Conservation (phyloP, 768 basidiomycete species). For the Auriscalpium orientale region DNA sequence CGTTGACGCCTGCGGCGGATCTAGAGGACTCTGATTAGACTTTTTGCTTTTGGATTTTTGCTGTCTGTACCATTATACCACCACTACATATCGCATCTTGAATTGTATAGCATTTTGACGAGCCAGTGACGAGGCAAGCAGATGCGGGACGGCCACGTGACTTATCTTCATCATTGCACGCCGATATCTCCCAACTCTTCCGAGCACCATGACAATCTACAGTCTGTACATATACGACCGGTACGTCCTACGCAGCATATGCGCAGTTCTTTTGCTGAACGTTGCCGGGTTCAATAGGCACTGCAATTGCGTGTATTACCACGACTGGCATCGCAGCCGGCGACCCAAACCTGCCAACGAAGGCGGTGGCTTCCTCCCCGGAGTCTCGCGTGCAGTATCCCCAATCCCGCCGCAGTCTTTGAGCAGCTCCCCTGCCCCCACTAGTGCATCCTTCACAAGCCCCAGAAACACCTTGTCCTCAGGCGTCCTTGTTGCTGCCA, state of each 20-base stretch:
- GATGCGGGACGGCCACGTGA: no score
- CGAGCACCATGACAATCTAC: conserved; percentile 81
- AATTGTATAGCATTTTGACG: no score
- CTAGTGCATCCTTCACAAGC: conserved; percentile 32
- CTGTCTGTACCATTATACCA: no score
- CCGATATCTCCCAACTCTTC: no score
- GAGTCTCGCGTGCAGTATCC: conserved; percentile 67
- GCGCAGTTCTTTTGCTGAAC: background rate
- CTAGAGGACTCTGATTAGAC: background rate
- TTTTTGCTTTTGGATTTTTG: no score
- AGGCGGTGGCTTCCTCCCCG: conserved; percentile 63
- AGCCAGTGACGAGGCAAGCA: no score
- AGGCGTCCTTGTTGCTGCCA: conserved; percentile 61
- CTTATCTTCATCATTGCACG: no score
- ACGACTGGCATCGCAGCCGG: conserved; percentile 85
- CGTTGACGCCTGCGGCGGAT: background rate
- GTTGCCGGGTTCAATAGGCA: conserved; percentile 44
- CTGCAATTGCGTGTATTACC: conserved; percentile 89
- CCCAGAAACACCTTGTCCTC: conserved; percentile 64
- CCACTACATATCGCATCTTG: no score
- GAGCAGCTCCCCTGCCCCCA: conserved; percentile 26
- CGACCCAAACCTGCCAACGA: conserved; percentile 65
- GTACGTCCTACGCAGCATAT: conserved; percentile 30
- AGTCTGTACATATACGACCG: conserved; percentile 93
- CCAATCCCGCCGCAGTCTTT: conserved; percentile 23